Base-by-base conservation (phyloP, 441 rosid species). In the Populus hybrid region DNA sequence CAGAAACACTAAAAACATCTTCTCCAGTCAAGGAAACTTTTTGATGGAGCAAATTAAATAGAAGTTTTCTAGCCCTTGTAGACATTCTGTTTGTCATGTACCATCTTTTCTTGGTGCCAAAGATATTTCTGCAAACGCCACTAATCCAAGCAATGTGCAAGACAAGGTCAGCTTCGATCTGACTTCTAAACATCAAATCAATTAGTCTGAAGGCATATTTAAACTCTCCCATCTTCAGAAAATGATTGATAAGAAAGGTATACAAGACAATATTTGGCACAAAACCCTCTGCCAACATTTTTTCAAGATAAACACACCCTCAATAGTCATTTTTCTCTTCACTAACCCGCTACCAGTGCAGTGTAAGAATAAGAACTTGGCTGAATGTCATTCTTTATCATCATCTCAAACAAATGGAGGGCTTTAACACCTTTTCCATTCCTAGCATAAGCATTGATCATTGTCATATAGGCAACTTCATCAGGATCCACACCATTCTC, bases 281-380 rank as follows among this genome's bases (percentile, higher is more conserved):
- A 71, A 87, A 75, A 18, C 97, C 94, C 76, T 89, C 94, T 81
- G 66, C 82, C 65, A 85, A 81, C 91, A 92, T 90, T 78, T 82
- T 86, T 57, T 85, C 82, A 50, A 92, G 89, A 81, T 30, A 30
- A 30, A 30, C 32, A 3, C 32, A 30, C 32, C 32, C 32, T 30
- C 32, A 30, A 30, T 30, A 30, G 32, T 30, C 32, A 86, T 82
- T 59, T 88, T 82, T 57, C 73, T 79, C 84, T 88, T 87, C 83
- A 92, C 84, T 35, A 88, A 73, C 72, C 87, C 92, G 28, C 88
- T 83, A 59, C 9, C 38, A 35, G 38, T 35, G 38, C 38, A 35
- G 38, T 35, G 38, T 35, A 35, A 7, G 38, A 35, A 35, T 35
- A 35, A 35, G 86, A 84, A 85, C 85, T 82, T 40, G 91, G 94